Evolutionary conservation across 2,329 filamentous ascomycete genomes (phyloP).

Genomic region (Dichotomopilus funicola): DNA sequence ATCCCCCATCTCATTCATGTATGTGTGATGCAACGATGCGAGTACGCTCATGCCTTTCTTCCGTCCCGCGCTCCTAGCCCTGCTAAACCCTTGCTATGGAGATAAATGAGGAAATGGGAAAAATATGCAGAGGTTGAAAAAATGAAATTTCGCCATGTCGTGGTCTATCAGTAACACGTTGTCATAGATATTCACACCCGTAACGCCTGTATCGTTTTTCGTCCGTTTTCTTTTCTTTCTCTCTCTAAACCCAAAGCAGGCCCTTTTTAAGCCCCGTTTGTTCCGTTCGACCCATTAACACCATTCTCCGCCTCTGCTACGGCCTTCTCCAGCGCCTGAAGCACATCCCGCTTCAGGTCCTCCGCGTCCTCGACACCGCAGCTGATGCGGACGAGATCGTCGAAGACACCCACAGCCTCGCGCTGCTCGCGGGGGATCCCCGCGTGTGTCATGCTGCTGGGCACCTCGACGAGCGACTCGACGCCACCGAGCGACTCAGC

Average conservation of each 20-base stretch:
- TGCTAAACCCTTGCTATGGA: no score
- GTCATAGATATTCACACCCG: no score
- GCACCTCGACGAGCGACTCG: conserved; percentile 86
- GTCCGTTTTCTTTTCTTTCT: neutral
- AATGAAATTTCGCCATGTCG: no score
- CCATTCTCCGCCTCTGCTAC: conserved; percentile 33
- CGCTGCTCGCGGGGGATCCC: conserved; percentile 87
- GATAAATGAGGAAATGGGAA: no score
- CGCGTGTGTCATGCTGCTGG: conserved; percentile 93
- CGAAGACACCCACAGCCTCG: conserved; percentile 88
- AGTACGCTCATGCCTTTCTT: no score
- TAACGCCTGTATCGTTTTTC: no score
- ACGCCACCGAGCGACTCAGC: conserved; percentile 86
- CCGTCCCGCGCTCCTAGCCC: no score
- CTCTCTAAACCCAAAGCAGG: conserved; percentile 2
- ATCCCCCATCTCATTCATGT: no score
- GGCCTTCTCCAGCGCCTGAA: conserved; percentile 72
- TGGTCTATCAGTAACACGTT: no score
- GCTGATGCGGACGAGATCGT: conserved; percentile 88
- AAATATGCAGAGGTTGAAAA: no score
- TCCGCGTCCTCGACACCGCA: conserved; percentile 88
- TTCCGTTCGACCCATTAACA: conserved; percentile 8
- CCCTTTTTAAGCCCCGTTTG: conserved; percentile 10
- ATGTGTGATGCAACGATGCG: no score
- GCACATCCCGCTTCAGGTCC: conserved; percentile 75